Evolutionary conservation across 1,284 basidiomycete species (phyloP).

Genomic region (Malassezia yamatoensis): DNA sequence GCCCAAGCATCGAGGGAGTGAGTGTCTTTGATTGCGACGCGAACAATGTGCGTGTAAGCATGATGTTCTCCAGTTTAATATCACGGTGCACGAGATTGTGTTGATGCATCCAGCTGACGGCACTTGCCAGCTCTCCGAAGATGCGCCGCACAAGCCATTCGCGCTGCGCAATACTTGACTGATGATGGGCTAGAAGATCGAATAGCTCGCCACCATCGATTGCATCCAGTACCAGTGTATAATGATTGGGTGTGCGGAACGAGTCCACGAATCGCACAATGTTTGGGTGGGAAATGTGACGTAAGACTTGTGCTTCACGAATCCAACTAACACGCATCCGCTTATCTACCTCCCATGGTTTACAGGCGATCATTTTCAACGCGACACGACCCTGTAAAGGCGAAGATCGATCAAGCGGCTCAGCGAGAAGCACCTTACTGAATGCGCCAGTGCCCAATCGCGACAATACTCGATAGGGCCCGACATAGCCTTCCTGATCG

Average conservation of each 20-base stretch:
- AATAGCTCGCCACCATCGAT: slow-evolving; percentile 75
- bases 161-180: slow-evolving; percentile 52
- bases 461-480: slow-evolving; percentile 29
- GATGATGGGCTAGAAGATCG: slow-evolving; percentile 59
- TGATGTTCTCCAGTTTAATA: slow-evolving; percentile 72
- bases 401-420: neutral
- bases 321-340: slow-evolving; percentile 72
- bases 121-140: slow-evolving; percentile 68
- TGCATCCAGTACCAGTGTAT: slow-evolving; percentile 71
- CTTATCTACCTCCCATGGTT: slow-evolving; percentile 55
- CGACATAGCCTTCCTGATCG: slow-evolving; percentile 25
- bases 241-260: slow-evolving; percentile 64
- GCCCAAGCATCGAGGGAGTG: slow-evolving; percentile 42
- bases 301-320: slow-evolving; percentile 73
- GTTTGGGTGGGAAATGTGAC: slow-evolving; percentile 74
- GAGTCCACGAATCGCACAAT: slow-evolving; percentile 66
- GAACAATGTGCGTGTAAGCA: slow-evolving; percentile 33
- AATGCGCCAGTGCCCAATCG: slow-evolving; percentile 44
- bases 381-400: slow-evolving; percentile 56
- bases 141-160: slow-evolving; percentile 63
- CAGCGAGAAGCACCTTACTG: slow-evolving; percentile 36
- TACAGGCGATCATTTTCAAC: slow-evolving; percentile 69
- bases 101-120: slow-evolving; percentile 79
- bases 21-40: slow-evolving; percentile 8
- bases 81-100: slow-evolving; percentile 80